Evolutionary conservation across 192 early-diverging fungal species (phyloP), one percentile per base, ranked within the genome.

Genomic region (Coemansia sp.): DNA sequence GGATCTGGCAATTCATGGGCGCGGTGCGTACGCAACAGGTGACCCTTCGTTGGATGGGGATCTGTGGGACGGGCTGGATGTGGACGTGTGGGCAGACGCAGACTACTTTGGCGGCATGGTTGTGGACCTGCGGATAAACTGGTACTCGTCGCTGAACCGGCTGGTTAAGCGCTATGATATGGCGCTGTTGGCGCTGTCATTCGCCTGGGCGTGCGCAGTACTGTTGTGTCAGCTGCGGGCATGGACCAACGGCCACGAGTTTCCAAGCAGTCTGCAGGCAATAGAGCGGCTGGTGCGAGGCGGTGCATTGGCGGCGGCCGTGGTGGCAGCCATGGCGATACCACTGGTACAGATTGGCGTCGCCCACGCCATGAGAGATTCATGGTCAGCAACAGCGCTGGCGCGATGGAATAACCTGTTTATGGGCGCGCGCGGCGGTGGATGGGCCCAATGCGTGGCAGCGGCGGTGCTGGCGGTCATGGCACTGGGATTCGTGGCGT

Each of bases 141-240:
- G 75, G 70, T 89, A 88, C 59, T 85, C 85, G 30, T 85, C 83
- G 55, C 55, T 88, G 23, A 85, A 84, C 22, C 78, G 84, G 19
- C 60, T 85, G 30, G 74, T 87, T 6, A 85, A 87, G 58, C 79
- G 89, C 27, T 84, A 87, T 38, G 82, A 86, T 20, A 86, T 86
- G 50, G 79, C 82, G n/a, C 48, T 87, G 15, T 50, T 84, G n/a
- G 82, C 83, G 2, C 76, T 88, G 53, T 76, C 85, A 14, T 87
- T 84, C 54, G 70, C 87, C 6, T 83, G 83, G 48, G 80, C 83
- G 0, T 60, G 84, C 4, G 42, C 88, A 49, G 62, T 82, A 4
- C 27, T 87, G 20, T 50, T 64, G n/a, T 52, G 67, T 27, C 75
- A 78, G 57, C 39, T 78, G 42, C 58, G 54, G 8, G 17, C 43